These are phyloP conservation scores for Colletotrichum kahawae DNA, from an alignment of 2,329 filamentous ascomycete species.

Conservation along the genomic window DNA sequence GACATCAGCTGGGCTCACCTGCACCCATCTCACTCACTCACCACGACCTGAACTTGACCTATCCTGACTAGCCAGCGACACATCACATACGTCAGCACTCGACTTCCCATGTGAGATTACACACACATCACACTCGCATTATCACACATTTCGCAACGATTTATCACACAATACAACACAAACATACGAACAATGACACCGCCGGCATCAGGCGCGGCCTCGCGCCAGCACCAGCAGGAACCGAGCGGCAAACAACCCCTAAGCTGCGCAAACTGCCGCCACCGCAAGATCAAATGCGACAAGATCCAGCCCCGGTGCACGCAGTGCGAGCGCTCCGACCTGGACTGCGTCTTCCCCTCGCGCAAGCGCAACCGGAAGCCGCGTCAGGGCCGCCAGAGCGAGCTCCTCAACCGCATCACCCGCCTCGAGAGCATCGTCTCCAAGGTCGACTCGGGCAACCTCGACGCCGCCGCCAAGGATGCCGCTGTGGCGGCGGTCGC, in stretches of 20 bases:
- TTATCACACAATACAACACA: background rate
- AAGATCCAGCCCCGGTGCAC: constrained; percentile 57
- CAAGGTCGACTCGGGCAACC: constrained; percentile 38
- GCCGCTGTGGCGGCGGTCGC: background rate
- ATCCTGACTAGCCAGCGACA: constrained; percentile 2
- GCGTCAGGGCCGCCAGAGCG: constrained; percentile 44
- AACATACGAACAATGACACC: constrained; percentile 2
- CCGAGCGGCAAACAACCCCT: constrained; percentile 36
- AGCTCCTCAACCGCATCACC: constrained; percentile 48
- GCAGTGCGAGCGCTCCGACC: constrained; percentile 52
- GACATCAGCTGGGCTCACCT: background rate
- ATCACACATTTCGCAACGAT: background rate
- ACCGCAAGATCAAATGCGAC: constrained; percentile 67
- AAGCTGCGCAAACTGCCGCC: constrained; percentile 66
- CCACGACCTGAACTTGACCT: background rate
- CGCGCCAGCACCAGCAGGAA: background rate
- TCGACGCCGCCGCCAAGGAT: background rate
- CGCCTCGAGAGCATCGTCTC: constrained; percentile 52
- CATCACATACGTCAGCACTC: constrained; percentile 2
- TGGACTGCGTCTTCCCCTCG: constrained; percentile 53
- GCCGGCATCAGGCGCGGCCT: background rate
- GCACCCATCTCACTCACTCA: background rate
- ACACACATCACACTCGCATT: background rate
- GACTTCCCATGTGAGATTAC: background rate
- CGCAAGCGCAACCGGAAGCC: constrained; percentile 48